A percentile compares a stretch with the other conserved stretches of the same genome.
Conservation (phyloP, 805 yeast genomes). For the Blastobotrys robertii region DNA sequence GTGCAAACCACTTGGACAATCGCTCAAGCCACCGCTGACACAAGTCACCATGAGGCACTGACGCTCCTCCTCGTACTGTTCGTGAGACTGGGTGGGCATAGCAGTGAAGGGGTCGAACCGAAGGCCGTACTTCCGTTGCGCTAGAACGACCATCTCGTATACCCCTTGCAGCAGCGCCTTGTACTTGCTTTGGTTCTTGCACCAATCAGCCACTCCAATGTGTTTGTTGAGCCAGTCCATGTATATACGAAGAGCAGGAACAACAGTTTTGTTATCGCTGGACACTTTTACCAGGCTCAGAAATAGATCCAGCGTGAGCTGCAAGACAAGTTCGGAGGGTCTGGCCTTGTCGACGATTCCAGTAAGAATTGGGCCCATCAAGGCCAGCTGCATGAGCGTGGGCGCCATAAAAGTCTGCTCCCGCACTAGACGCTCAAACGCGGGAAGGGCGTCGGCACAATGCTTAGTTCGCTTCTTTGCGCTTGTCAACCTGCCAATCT, state of each 20-base stretch:
- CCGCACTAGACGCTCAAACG: too few species aligned
- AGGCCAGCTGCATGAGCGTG: slow-evolving; percentile 17
- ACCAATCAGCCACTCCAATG: slow-evolving; percentile 4
- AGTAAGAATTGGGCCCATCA: slow-evolving; percentile 14
- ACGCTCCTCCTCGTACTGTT: slow-evolving; percentile 10
- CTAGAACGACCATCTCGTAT: slow-evolving; percentile 1
- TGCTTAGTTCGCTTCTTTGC: too few species aligned
- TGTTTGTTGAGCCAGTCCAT: slow-evolving; percentile 8
- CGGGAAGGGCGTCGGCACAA: too few species aligned
- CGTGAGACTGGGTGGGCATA: slow-evolving; percentile 4
- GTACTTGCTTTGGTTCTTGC: background rate
- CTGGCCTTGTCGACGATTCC: background rate
- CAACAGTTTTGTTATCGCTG: background rate
- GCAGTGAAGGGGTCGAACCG: slow-evolving; percentile 12
- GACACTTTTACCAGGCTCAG: background rate
- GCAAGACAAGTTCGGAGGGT: background rate
- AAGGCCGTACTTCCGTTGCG: slow-evolving; percentile 5
- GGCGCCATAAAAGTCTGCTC: slow-evolving; percentile 9
- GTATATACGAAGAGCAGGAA: slow-evolving; percentile 5
- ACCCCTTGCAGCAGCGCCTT: background rate
- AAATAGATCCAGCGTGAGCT: background rate
- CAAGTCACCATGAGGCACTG: slow-evolving; percentile 10
- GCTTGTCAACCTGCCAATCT: background rate
- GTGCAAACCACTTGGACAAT: slow-evolving; percentile 10
- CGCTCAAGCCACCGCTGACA: slow-evolving; percentile 8